Evolutionary conservation across 768 basidiomycete genomes (phyloP).

Genomic region (Tylopilus intermedius): DNA sequence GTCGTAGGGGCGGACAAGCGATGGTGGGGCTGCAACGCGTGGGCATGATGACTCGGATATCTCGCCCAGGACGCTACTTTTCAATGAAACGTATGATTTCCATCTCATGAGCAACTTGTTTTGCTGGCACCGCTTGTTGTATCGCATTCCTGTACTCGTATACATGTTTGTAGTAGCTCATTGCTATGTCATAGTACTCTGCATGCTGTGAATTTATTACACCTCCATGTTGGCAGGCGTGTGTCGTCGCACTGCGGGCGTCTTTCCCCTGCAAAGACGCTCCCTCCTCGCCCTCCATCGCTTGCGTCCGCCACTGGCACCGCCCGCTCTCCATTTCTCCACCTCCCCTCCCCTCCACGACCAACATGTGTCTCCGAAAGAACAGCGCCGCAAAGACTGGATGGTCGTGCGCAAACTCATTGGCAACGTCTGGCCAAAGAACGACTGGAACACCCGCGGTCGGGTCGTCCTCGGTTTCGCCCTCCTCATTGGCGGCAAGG

Average conservation of each 20-base stretch:
- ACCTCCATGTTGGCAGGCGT: constrained; percentile 21
- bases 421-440: constrained; percentile 87
- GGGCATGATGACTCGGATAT: constrained; percentile 34
- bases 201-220: neutral
- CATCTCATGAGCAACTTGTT: constrained; percentile 4
- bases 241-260: constrained; percentile 21
- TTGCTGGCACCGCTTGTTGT: constrained; percentile 7
- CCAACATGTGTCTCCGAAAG: constrained; percentile 23
- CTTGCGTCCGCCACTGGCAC: constrained; percentile 1
- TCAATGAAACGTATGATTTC: constrained; percentile 1
- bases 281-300: constrained; percentile 7
- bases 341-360: constrained; percentile 14
- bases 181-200: neutral
- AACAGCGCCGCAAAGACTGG: constrained; percentile 81
- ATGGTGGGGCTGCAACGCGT: constrained; percentile 58
- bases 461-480: constrained; percentile 80
- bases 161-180: constrained; percentile 17
- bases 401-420: constrained; percentile 76
- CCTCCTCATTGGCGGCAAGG: constrained; percentile 82
- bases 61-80: neutral
- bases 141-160: constrained; percentile 21
- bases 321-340: constrained; percentile 10
- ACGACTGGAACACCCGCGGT: constrained; percentile 75
- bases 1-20: constrained; percentile 66
- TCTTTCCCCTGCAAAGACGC: constrained; percentile 2